Conservation (phyloP, 306 rosid species). For the Dryas alaskensis region DNA sequence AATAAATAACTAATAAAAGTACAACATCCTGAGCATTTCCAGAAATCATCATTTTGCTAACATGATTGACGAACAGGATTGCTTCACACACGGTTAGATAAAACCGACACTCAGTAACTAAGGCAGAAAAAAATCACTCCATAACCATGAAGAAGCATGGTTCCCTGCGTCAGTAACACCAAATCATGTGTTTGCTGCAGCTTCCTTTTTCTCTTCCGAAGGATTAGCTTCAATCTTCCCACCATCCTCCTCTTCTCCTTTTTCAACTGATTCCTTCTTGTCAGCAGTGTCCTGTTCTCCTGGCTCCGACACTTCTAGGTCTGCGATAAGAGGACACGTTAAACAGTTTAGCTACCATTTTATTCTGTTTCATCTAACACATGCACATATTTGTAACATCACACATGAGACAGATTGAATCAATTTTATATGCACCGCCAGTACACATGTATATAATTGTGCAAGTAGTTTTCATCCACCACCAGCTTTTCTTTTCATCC, state of each 20-base stretch:
- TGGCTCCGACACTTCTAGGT: slow-evolving; percentile 9
- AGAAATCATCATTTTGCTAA: slow-evolving; percentile 29
- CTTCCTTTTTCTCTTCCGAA: slow-evolving; percentile 55
- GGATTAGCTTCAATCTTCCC: slow-evolving; percentile 31
- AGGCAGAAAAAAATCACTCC: slow-evolving; percentile 13
- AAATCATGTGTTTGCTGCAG: slow-evolving; percentile 54
- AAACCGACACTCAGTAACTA: slow-evolving; percentile 24
- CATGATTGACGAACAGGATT: slow-evolving; percentile 19
- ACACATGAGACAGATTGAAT: background rate
- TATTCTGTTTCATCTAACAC: background rate
- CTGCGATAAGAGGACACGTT: background rate
- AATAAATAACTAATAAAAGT: slow-evolving; percentile 26
- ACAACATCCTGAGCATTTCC: slow-evolving; percentile 34
- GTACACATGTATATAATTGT: background rate
- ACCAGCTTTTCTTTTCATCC: background rate
- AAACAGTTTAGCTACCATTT: background rate
- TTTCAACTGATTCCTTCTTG: slow-evolving; percentile 2
- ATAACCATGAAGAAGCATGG: slow-evolving; percentile 26
- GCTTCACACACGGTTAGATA: slow-evolving; percentile 25
- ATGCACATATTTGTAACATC: background rate
- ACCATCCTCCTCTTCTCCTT: slow-evolving; percentile 6
- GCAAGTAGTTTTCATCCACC: background rate
- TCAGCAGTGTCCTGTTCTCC: background rate
- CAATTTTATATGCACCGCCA: background rate
- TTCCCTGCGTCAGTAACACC: slow-evolving; percentile 20